These are phyloP conservation scores for Candida montana DNA, from an alignment of 805 yeast genomes.

Conservation along the genomic window DNA sequence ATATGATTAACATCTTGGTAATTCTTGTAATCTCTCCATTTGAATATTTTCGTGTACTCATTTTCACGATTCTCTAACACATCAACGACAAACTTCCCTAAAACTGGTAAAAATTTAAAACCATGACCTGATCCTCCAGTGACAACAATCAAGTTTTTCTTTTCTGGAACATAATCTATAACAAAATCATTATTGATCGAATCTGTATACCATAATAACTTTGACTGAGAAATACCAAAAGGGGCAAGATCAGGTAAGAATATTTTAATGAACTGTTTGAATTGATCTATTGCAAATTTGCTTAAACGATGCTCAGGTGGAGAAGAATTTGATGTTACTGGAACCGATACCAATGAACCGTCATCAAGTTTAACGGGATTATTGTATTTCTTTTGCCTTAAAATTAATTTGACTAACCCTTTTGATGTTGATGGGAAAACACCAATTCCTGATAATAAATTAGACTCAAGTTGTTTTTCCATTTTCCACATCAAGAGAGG, in stretches of 20 bases:
- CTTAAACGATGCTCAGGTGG: conserved; percentile 23
- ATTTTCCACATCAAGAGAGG: conserved; percentile 33
- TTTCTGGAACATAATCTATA: conserved; percentile 9
- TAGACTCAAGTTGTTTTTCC: conserved; percentile 26
- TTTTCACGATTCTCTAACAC: conserved; percentile 29
- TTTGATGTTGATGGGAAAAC: conserved; percentile 32
- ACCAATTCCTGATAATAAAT: conserved; percentile 31
- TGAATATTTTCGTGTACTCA: conserved; percentile 27
- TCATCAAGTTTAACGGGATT: conserved; percentile 24
- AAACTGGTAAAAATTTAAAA: conserved; percentile 30
- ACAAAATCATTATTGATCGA: conserved; percentile 26
- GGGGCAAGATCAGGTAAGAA: conserved; percentile 18
- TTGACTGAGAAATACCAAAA: conserved; percentile 13
- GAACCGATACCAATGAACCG: conserved; percentile 27
- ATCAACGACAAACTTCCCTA: conserved; percentile 29
- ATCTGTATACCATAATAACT: conserved; percentile 36
- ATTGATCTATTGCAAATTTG: conserved; percentile 23
- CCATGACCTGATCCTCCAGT: conserved; percentile 33
- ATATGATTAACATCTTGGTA: conserved; percentile 24
- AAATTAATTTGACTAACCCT: conserved; percentile 29
- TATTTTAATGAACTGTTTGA: conserved; percentile 24
- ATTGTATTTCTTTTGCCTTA: conserved; percentile 21
- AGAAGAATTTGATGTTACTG: conserved; percentile 26
- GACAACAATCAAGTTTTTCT: conserved; percentile 25
- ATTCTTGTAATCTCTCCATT: conserved; percentile 28